Evolutionary conservation across 2,329 filamentous ascomycete genomes (phyloP).

Genomic region (Hypoxylon sp.): DNA sequence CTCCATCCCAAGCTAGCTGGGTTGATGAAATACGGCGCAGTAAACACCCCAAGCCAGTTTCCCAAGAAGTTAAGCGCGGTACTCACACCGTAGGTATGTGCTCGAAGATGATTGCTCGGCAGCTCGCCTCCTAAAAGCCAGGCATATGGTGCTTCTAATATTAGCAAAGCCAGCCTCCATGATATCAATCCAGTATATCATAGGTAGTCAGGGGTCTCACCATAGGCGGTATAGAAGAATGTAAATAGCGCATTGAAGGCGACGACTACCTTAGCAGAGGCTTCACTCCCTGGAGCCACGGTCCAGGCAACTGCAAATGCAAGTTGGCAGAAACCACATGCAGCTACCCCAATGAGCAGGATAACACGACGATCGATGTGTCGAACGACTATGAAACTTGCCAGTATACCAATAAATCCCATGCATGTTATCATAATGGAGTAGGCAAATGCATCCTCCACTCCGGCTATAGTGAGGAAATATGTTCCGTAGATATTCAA

Average conservation of each 20-base stretch:
- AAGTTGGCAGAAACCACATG: constrained; percentile 47
- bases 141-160: constrained; percentile 46
- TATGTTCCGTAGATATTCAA: constrained; percentile 46
- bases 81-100: constrained; percentile 50
- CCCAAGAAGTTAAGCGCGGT: constrained; percentile 52
- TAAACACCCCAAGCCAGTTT: constrained; percentile 52
- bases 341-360: constrained; percentile 44
- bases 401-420: constrained; percentile 46
- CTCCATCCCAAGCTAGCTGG: constrained; percentile 51
- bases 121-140: constrained; percentile 53
- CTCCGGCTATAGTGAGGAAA: constrained; percentile 46
- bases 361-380: constrained; percentile 46
- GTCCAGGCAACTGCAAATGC: constrained; percentile 47
- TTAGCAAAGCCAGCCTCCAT: constrained; percentile 3
- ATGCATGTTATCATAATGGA: constrained; percentile 48
- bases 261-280: constrained; percentile 43
- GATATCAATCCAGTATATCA: no score
- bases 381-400: constrained; percentile 44
- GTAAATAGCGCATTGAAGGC: constrained; percentile 47
- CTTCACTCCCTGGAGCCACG: constrained; percentile 38
- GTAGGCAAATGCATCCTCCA: constrained; percentile 46
- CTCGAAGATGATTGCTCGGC: constrained; percentile 51
- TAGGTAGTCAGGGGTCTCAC: constrained; percentile 24
- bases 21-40: constrained; percentile 55
- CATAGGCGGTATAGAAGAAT: constrained; percentile 49